Percentiles rank a stretch among this genome's conserved stretches.
Conservation (phyloP, 345 rosid species). For the Turnera subulata region DNA sequence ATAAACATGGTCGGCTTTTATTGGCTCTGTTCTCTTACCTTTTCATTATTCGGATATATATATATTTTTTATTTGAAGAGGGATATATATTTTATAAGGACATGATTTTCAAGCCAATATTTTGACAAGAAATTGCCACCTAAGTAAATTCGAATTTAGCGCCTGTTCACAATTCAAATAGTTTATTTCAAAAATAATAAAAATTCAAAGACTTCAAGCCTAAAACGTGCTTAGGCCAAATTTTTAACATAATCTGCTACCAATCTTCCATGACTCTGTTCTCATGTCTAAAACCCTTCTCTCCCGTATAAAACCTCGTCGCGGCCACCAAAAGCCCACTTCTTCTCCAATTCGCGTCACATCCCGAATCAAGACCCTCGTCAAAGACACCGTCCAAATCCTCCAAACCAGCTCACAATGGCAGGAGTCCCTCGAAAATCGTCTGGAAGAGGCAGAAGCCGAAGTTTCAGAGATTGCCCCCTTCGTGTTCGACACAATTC, state of each 20-base stretch:
- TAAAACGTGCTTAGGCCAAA: background rate
- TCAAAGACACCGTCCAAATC: conserved; percentile 43
- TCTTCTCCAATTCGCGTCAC: conserved; percentile 33
- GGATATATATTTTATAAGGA: too few relatives aligned
- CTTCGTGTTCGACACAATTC: conserved; percentile 59
- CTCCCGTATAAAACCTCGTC: conserved; percentile 64
- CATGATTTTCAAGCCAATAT: too few relatives aligned
- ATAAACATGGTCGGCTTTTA: too few relatives aligned
- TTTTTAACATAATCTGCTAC: background rate
- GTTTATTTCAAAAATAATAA: background rate
- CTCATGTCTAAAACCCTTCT: conserved; percentile 71
- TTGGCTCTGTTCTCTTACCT: too few relatives aligned
- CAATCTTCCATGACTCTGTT: background rate
- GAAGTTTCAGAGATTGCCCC: conserved; percentile 51
- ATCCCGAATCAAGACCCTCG: conserved; percentile 35
- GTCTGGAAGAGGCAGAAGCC: conserved; percentile 32
- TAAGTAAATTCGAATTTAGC: background rate
- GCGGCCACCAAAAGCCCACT: conserved; percentile 14
- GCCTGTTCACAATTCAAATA: background rate
- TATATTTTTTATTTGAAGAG: too few relatives aligned
- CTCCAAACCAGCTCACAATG: conserved; percentile 51
- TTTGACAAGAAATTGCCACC: too few relatives aligned
- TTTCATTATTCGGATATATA: too few relatives aligned
- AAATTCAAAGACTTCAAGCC: background rate
- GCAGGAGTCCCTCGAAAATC: conserved; percentile 40